These are phyloP conservation scores for Moringa oleifera DNA, from an alignment of 345 rosid species.

Conservation along the genomic window DNA sequence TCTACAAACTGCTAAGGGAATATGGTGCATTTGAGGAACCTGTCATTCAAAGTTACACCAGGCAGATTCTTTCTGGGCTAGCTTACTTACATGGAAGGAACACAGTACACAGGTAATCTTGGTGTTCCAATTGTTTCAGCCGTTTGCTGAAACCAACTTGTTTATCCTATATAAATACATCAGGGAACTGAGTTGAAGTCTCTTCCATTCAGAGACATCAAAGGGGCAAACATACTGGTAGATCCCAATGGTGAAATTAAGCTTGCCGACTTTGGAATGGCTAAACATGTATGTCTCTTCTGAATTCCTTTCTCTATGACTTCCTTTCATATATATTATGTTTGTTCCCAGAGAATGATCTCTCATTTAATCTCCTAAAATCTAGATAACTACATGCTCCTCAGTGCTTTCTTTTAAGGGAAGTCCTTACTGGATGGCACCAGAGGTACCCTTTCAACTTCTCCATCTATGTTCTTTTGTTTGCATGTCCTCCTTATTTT, in stretches of 20 bases:
- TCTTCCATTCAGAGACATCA: constrained; percentile 51
- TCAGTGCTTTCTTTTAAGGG: constrained; percentile 82
- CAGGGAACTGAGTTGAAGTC: background rate
- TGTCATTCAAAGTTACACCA: constrained; percentile 62
- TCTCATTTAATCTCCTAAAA: background rate
- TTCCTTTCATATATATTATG: background rate
- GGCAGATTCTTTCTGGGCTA: constrained; percentile 66
- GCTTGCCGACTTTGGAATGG: constrained; percentile 79
- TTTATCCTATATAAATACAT: no score
- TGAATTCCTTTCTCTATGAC: background rate
- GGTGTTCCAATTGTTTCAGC: constrained; percentile 3
- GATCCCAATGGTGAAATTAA: constrained; percentile 74
- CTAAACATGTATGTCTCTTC: constrained; percentile 54
- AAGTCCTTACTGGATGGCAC: constrained; percentile 91
- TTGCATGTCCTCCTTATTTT: no score
- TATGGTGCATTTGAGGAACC: constrained; percentile 63
- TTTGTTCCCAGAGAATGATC: background rate
- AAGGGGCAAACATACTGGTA: constrained; percentile 77
- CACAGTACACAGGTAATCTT: constrained; percentile 78
- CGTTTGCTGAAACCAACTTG: background rate
- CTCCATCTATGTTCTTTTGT: no score
- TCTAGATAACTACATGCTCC: constrained; percentile 42
- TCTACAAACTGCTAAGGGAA: constrained; percentile 67
- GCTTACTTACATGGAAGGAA: constrained; percentile 65
- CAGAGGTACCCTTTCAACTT: constrained; percentile 42